Percentiles rank a stretch among this genome's conserved stretches.
Evolutionary conservation across 352 stramenopile genomes (phyloP).

Genomic region (Phytophthora nicotianae): DNA sequence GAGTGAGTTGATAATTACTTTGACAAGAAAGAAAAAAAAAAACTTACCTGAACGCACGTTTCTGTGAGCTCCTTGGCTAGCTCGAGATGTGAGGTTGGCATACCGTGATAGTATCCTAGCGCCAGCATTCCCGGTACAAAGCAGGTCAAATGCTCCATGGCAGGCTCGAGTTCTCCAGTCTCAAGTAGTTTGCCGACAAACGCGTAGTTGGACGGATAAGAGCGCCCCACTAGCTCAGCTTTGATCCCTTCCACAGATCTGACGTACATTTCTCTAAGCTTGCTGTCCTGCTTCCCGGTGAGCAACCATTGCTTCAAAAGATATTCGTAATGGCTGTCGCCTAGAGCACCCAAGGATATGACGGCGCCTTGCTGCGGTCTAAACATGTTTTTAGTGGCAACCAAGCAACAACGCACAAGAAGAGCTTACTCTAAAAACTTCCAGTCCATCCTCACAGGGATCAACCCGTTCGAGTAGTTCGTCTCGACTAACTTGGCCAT

Average conservation of each 20-base stretch:
- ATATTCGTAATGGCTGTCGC: constrained; percentile 83
- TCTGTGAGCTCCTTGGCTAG: constrained; percentile 74
- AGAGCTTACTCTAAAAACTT: constrained; percentile 23
- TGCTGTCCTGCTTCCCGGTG: constrained; percentile 51
- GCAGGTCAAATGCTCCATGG: constrained; percentile 90
- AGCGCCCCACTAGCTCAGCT: constrained; percentile 41
- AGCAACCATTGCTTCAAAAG: constrained; percentile 79
- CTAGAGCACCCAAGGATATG: constrained; percentile 60
- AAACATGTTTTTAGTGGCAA: background rate
- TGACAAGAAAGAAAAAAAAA: background rate
- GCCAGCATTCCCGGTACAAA: constrained; percentile 87
- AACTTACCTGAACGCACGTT: constrained; percentile 68
- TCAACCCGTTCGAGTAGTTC: constrained; percentile 45
- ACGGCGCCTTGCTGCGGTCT: constrained; percentile 17
- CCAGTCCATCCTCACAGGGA: constrained; percentile 52
- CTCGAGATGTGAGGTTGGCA: constrained; percentile 57
- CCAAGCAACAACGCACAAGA: background rate
- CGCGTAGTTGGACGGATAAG: constrained; percentile 40
- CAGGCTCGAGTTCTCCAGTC: constrained; percentile 30
- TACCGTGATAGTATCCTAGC: constrained; percentile 64
- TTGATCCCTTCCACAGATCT: constrained; percentile 59
- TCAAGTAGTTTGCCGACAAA: constrained; percentile 53
- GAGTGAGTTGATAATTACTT: background rate
- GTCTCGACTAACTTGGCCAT: constrained; percentile 34
- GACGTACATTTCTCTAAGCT: constrained; percentile 57